Evolutionary conservation across 2,329 filamentous ascomycete genomes (phyloP).

Genomic region (Aphanoascus verrucosus): DNA sequence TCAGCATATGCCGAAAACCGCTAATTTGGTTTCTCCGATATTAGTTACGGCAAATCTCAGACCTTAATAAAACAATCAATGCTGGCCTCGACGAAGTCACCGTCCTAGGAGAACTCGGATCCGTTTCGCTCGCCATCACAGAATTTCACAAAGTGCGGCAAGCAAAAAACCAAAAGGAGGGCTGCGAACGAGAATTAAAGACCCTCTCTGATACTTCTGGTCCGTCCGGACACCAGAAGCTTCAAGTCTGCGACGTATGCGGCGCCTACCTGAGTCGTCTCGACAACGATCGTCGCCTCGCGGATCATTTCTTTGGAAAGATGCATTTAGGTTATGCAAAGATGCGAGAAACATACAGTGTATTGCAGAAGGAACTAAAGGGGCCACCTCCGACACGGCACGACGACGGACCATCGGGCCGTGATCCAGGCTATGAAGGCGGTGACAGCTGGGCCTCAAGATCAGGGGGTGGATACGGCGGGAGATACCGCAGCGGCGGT

Average conservation of each 20-base stretch:
- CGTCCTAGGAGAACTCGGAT: constrained; percentile 68
- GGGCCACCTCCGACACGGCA: constrained; percentile 52
- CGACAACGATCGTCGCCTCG: constrained; percentile 86
- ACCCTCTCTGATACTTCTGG: constrained; percentile 83
- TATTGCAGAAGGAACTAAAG: constrained; percentile 78
- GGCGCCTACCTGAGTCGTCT: constrained; percentile 85
- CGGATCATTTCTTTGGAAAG: constrained; percentile 98
- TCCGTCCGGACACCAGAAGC: constrained; percentile 88
- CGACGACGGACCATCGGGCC: constrained; percentile 36
- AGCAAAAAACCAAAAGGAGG: constrained; percentile 68
- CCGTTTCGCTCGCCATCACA: constrained; percentile 70
- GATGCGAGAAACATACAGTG: constrained; percentile 88
- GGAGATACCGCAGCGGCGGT: constrained; percentile 23
- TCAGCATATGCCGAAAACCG: neutral
- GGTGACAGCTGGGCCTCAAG: constrained; percentile 44
- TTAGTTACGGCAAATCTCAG: constrained; percentile 70
- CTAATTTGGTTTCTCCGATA: neutral
- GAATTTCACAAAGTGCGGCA: constrained; percentile 80
- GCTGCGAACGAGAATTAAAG: constrained; percentile 80
- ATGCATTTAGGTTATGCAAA: constrained; percentile 98
- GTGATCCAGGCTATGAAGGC: constrained; percentile 43
- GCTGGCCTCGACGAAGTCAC: constrained; percentile 76
- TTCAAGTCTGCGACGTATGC: constrained; percentile 97
- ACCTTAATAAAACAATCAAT: constrained; percentile 66
- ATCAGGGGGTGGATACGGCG: constrained; percentile 38